Base-by-base conservation (phyloP, 441 rosid genomes). In the Corymbia citriodora region DNA sequence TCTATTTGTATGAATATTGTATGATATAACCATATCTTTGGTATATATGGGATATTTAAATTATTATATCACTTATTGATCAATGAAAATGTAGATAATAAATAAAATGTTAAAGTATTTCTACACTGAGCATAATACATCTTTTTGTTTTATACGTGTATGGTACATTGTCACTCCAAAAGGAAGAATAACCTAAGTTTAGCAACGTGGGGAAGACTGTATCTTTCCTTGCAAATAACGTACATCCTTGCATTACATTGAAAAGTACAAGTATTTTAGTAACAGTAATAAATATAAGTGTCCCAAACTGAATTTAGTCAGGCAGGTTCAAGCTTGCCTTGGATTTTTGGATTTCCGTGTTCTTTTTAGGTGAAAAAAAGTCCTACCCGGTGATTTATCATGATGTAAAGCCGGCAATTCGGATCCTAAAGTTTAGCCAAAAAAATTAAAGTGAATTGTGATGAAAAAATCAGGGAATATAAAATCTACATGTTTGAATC, bases 141-240 rank as follows among this genome's bases (percentile, higher is more conserved):
- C 6, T 19, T 17, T 17, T 16, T 74, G 16, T 74, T 21, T 74
- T 74, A 7, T 40, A 10, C 2, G 7, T 4, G 52, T 40, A 40
- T 40, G 45, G 45, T 40, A 40, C 45, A 40, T 40, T 40, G 45
- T 40, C 45, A 40, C 45, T 40, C 45, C 45, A 40, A 40, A 40
- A 40, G 45, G 45, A 40, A 40, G 45, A 40, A 40, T 40, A 40
- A 40, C 45, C 45, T 40, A 40, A 40, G 29, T 40, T 40, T 3
- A 1, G n/a, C 52, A 74, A 13, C 29, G 9, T 74, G 11, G 0
- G 8, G 0, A 40, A 74, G 16, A 74, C 8, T 5, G 17, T 40
- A 21, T 40, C 52, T 18, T 74, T 74, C 45, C 11, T 40, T 23
- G 50, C 40, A n/a, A n/a, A 65, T 65, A n/a, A 65, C 33, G 3